phyloP scores from a whole-genome alignment of 1,284 basidiomycete species.

The Coriolopsis trogii region DNA sequence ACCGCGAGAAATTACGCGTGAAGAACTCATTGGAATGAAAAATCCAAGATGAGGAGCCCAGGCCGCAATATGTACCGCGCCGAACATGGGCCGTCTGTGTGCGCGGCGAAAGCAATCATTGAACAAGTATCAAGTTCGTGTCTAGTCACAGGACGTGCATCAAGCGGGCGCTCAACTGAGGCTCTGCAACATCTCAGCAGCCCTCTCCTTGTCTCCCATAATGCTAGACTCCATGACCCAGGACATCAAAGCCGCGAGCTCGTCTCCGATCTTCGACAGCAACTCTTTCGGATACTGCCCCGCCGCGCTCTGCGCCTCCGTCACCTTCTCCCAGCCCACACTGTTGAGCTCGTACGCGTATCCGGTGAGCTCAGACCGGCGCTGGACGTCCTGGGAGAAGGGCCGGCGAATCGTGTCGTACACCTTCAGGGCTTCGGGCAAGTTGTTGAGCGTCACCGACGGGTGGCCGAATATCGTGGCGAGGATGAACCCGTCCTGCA shows the following conservation, averaged over 20 bases:
- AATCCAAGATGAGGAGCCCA: no score
- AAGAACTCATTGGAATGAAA: no score
- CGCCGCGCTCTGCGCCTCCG: constrained; percentile 6
- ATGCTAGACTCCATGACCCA: constrained; percentile 11
- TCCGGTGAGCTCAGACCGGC: constrained; percentile 13
- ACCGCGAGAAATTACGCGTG: no score
- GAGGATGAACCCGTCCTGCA: constrained; percentile 38
- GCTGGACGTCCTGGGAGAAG: constrained; percentile 24
- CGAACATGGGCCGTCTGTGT: no score
- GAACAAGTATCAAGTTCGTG: no score
- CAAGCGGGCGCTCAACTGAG: no score
- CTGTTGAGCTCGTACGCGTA: constrained; percentile 13
- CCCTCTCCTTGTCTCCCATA: constrained; percentile 8
- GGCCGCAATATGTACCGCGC: no score
- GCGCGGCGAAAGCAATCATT: no score
- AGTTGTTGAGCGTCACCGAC: constrained; percentile 27
- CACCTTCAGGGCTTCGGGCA: constrained; percentile 33
- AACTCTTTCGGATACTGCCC: constrained; percentile 8
- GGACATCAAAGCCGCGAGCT: background rate
- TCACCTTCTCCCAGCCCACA: constrained; percentile 11
- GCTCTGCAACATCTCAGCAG: background rate
- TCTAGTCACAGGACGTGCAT: no score
- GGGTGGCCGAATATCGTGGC: constrained; percentile 36
- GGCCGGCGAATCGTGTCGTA: constrained; percentile 42
- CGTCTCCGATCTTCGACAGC: constrained; percentile 4